Conservation (phyloP, 2,329 filamentous ascomycete genomes). For the Stemphylium vesicarium region DNA sequence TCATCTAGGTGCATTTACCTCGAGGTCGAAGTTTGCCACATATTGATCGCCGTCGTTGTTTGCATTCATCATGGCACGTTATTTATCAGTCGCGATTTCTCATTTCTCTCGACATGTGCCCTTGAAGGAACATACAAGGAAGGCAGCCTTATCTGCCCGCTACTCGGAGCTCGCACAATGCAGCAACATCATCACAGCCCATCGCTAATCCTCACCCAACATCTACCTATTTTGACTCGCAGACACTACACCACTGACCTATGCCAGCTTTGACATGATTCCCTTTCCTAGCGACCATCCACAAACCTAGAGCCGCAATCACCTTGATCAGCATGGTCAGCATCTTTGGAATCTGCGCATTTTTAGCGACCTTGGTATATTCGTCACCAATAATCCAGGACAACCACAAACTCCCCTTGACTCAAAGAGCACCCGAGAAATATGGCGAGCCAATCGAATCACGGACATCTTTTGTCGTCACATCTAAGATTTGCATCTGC, state of each 20-base stretch:
- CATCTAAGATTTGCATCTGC: conserved; percentile 1
- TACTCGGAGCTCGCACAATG: no score
- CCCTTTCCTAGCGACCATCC: neutral
- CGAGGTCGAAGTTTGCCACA: no score
- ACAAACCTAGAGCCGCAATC: neutral
- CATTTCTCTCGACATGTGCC: no score
- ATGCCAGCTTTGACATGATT: neutral
- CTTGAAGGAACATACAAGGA: no score
- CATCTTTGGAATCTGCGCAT: neutral
- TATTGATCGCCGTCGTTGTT: no score
- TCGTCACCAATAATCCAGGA: neutral
- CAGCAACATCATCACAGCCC: no score
- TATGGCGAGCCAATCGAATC: neutral
- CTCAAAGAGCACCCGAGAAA: neutral
- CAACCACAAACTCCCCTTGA: neutral
- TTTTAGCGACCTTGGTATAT: neutral
- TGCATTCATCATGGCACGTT: no score
- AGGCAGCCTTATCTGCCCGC: no score
- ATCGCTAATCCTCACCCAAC: no score
- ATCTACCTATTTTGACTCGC: neutral
- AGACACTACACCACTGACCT: neutral
- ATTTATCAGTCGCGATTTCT: no score
- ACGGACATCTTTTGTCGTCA: conserved; percentile 1
- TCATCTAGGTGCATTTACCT: no score
- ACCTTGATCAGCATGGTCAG: neutral